Evolutionary conservation across 2,329 filamentous ascomycete genomes (phyloP).

Genomic region (Aspergillus fumigatus): DNA sequence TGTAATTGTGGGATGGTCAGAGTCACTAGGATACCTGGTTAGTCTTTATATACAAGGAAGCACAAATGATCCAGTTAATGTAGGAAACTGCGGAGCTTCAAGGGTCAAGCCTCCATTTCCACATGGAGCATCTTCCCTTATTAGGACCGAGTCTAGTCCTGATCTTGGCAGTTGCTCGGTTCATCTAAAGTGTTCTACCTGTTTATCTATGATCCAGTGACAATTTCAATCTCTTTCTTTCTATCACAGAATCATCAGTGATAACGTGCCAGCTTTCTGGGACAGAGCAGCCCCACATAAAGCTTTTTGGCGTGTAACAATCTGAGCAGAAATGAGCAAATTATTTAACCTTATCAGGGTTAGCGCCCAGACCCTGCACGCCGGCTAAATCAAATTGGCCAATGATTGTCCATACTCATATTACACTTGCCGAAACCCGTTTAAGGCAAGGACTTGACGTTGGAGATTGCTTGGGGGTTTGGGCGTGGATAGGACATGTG

Average conservation of each 20-base stretch:
- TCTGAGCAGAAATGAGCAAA: not conserved
- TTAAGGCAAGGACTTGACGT: not conserved
- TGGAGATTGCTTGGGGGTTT: not conserved
- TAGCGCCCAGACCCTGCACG: not conserved
- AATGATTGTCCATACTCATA: not conserved
- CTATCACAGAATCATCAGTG: not conserved
- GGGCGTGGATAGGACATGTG: not conserved
- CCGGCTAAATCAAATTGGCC: not conserved
- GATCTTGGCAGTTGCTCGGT: not conserved
- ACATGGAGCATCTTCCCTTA: not conserved
- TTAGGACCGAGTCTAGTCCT: not conserved
- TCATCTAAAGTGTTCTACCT: not conserved
- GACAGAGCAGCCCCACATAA: not conserved
- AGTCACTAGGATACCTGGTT: not conserved
- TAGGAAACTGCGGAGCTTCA: not conserved
- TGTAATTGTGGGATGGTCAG: not conserved
- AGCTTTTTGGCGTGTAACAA: not conserved
- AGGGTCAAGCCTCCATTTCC: not conserved
- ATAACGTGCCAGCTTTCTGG: not conserved
- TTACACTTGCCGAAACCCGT: not conserved
- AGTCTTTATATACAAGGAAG: not conserved
- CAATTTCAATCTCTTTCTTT: not conserved
- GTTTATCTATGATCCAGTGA: too few species aligned
- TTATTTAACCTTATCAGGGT: not conserved
- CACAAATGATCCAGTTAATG: not conserved